Evolutionary conservation across 1,139 yeast species (phyloP).

Genomic region (Pichia sp.): DNA sequence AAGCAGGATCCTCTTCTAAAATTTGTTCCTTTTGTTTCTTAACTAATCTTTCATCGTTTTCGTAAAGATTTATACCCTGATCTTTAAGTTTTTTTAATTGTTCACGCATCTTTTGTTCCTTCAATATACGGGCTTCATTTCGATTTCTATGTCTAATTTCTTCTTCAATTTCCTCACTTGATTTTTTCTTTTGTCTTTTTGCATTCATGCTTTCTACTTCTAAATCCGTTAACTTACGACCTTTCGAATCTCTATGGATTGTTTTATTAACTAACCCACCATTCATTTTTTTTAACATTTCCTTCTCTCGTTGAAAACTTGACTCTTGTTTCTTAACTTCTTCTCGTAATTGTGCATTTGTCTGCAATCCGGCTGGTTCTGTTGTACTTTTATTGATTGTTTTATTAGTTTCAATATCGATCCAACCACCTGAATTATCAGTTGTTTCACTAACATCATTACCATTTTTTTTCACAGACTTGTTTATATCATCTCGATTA

Average conservation of each 20-base stretch:
- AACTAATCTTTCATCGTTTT: conserved; percentile 37
- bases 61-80: conserved; percentile 30
- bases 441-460: neutral
- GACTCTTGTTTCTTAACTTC: conserved; percentile 11
- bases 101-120: conserved; percentile 7
- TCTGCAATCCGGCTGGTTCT: conserved; percentile 17
- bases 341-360: conserved; percentile 19
- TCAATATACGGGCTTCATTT: conserved; percentile 18
- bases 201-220: conserved; percentile 24
- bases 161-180: conserved; percentile 32
- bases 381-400: conserved; percentile 23
- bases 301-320: conserved; percentile 21
- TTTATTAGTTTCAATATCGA: conserved; percentile 41
- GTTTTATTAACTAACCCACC: conserved; percentile 27
- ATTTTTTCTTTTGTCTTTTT: conserved; percentile 32
- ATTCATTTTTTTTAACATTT: neutral
- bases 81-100: conserved; percentile 11
- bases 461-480: neutral
- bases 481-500: neutral
- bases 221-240: conserved; percentile 29
- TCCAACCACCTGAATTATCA: conserved; percentile 31
- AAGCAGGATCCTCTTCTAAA: conserved; percentile 67
- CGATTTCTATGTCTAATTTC: conserved; percentile 32
- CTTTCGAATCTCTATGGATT: conserved; percentile 54
- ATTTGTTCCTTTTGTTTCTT: conserved; percentile 31